A percentile compares a stretch with the other conserved stretches of the same genome.
Conservation (phyloP, 1,139 yeast genomes). For the Pneumocystis jirovecii region DNA sequence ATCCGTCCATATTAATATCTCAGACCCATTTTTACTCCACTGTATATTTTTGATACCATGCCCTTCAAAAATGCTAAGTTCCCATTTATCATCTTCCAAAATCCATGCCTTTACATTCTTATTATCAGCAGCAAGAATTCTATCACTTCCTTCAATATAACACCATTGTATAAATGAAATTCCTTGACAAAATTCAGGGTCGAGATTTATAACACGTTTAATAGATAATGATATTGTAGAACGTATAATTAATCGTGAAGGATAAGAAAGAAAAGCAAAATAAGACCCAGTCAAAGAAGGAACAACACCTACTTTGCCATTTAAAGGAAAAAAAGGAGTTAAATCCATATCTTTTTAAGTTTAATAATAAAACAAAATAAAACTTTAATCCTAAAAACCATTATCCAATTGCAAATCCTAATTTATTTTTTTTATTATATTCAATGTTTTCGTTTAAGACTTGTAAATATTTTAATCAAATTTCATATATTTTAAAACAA, state of each 20-base stretch:
- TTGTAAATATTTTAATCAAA: background rate
- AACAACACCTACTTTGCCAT: background rate
- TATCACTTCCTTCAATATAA: conserved; percentile 8
- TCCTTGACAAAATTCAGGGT: conserved; percentile 3
- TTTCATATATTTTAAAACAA: background rate
- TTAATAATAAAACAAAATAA: background rate
- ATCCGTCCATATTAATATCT: conserved; percentile 14
- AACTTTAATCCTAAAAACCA: background rate
- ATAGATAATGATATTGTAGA: conserved; percentile 10
- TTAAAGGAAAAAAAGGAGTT: background rate
- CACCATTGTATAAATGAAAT: conserved; percentile 4
- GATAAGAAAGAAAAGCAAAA: conserved; percentile 5
- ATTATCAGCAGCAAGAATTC: conserved; percentile 13
- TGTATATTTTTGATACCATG: conserved; percentile 12
- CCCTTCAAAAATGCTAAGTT: conserved; percentile 10
- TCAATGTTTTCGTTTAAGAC: background rate
- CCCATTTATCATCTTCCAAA: conserved; percentile 8
- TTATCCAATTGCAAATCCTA: background rate
- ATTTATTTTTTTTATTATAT: background rate
- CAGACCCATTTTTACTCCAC: conserved; percentile 15
- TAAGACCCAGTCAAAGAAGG: background rate
- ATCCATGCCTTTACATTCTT: conserved; percentile 13
- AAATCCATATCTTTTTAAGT: background rate
- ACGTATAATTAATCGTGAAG: conserved; percentile 6
- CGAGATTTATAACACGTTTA: conserved; percentile 7